These are phyloP conservation scores for Calcarisporium arbuscula DNA, from an alignment of 2,329 filamentous ascomycete species.

Conservation along the genomic window DNA sequence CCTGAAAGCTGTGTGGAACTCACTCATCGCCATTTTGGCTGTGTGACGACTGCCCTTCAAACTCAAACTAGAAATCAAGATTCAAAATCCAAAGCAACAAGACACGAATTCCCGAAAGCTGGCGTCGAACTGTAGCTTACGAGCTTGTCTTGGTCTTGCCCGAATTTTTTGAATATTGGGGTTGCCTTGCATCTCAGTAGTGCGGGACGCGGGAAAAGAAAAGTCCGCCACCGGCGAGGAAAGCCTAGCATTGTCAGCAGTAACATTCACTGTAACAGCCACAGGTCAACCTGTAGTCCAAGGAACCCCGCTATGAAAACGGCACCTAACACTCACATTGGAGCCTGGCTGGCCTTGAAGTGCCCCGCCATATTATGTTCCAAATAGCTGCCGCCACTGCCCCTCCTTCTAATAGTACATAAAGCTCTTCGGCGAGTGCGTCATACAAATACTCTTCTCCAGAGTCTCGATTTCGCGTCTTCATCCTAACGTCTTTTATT, in stretches of 20 bases:
- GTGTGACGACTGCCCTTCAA: slow-evolving; percentile 17
- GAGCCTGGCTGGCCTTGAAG: no score
- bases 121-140: slow-evolving; percentile 23
- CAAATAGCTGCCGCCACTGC: neutral
- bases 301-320: no score
- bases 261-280: no score
- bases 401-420: slow-evolving; percentile 6
- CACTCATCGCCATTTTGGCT: slow-evolving; percentile 33
- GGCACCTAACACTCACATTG: no score
- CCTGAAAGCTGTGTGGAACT: slow-evolving; percentile 19
- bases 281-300: no score
- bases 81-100: slow-evolving; percentile 6
- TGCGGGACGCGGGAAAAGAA: slow-evolving; percentile 27
- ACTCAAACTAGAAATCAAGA: slow-evolving; percentile 13
- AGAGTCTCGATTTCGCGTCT: no score
- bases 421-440: no score
- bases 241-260: no score
- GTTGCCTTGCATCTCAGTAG: slow-evolving; percentile 18
- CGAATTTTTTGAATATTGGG: slow-evolving; percentile 28
- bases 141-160: slow-evolving; percentile 20
- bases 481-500: no score
- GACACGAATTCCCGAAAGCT: slow-evolving; percentile 16
- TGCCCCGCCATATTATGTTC: no score
- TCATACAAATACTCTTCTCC: no score
- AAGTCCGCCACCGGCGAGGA: slow-evolving; percentile 20